phyloP scores from a whole-genome alignment of 345 rosid genomes.

The Geranium brycei region DNA sequence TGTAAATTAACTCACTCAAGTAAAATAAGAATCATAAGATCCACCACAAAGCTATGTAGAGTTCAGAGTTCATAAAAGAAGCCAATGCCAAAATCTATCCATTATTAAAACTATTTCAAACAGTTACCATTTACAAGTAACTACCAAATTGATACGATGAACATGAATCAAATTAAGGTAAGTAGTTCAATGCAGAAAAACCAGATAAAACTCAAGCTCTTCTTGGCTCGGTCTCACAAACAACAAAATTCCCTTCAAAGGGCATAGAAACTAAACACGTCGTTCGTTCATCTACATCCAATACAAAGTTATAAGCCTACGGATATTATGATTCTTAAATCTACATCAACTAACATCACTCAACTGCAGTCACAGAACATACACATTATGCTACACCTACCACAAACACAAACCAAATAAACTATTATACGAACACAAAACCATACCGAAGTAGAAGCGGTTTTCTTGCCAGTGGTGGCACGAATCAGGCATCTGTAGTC shows the following conservation, averaged over 20 bases:
- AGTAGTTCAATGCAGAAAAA: too few relatives aligned
- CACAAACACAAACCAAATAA: too few relatives aligned
- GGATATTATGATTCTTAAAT: too few relatives aligned
- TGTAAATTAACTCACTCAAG: too few relatives aligned
- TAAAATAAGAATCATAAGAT: background rate
- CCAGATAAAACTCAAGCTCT: background rate
- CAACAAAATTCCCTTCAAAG: background rate
- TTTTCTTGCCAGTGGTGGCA: conserved; percentile 76
- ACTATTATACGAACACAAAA: background rate
- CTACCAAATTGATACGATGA: too few relatives aligned
- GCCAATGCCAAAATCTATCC: background rate
- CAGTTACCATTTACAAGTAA: background rate
- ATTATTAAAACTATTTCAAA: background rate
- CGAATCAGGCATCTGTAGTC: conserved; percentile 85
- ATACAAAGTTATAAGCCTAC: background rate
- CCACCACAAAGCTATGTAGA: background rate
- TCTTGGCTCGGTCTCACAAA: background rate
- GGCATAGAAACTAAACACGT: background rate
- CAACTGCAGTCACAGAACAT: too few relatives aligned
- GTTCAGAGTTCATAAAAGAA: background rate
- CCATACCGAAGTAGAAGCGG: conserved; percentile 70
- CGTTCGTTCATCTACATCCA: background rate
- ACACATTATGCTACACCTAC: background rate
- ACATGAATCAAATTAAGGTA: too few relatives aligned
- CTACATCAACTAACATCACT: too few relatives aligned